Conservation (phyloP, 1,139 yeast genomes). For the Suhomyces ambrosiae region DNA sequence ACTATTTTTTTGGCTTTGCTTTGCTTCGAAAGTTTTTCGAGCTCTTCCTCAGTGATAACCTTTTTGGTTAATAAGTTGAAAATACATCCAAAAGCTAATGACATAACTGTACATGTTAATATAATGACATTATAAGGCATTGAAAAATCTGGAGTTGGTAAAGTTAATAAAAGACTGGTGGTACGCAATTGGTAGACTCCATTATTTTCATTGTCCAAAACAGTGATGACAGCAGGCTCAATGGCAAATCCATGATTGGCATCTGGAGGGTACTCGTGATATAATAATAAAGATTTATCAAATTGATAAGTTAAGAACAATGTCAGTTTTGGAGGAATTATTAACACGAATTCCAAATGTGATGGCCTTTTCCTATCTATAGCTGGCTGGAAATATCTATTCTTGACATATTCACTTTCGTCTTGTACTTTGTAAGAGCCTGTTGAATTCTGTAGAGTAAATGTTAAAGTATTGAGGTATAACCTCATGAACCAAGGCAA, state of each 20-base stretch:
- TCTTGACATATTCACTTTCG: conserved; percentile 43
- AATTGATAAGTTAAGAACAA: conserved; percentile 73
- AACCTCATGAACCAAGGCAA: conserved; percentile 94
- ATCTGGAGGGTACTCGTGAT: conserved; percentile 97
- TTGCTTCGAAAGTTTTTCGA: conserved; percentile 44
- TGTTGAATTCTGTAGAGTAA: conserved; percentile 20
- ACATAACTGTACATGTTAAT: conserved; percentile 89
- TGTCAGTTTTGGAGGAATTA: conserved; percentile 64
- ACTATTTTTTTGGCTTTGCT: conserved; percentile 26
- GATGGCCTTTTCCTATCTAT: conserved; percentile 80
- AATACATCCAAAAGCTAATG: conserved; percentile 84
- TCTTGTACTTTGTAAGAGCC: conserved; percentile 20
- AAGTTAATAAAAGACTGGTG: conserved; percentile 76
- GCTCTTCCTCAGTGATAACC: conserved; percentile 76
- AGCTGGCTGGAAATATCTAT: conserved; percentile 72
- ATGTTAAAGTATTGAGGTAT: conserved; percentile 67
- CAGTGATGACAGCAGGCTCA: conserved; percentile 81
- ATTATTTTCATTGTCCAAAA: conserved; percentile 29
- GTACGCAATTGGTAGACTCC: conserved; percentile 68
- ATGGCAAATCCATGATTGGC: conserved; percentile 97
- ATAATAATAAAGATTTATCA: conserved; percentile 80
- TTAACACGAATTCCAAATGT: conserved; percentile 70
- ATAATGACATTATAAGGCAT: conserved; percentile 99
- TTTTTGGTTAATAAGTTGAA: conserved; percentile 78
- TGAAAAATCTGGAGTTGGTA: conserved; percentile 97